Evolutionary conservation across 2,329 filamentous ascomycete species (phyloP), one percentile per base, ranked within the genome.

Genomic region (Akanthomyces uredinophilus): DNA sequence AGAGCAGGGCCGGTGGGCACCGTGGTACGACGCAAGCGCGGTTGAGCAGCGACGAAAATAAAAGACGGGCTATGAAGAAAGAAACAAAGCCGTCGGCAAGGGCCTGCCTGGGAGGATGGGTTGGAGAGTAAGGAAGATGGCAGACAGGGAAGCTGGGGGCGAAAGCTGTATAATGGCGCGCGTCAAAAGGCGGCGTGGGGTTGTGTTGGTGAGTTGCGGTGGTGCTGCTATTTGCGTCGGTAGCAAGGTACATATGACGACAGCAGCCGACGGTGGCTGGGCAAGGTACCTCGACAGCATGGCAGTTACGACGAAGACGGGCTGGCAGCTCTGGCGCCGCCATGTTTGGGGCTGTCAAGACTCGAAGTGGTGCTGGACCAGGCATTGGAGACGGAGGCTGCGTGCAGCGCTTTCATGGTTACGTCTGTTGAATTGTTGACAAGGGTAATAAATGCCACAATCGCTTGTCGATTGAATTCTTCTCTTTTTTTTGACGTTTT

Each of bases 121-220:
- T 60, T 53, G 39, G 49, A 46, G 57, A 60, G 29, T 16, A n/a
- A 41, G 24, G 44, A 18, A 53, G 39, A 53, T 43, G 57, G 20
- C 39, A 52, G 49, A 41, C 39, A 32, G 49, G 49, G 39, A 44
- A 53, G 57, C 57, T 60, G 57, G 57, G 57, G 57, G 57, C 57
- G 57, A 60, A 53, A 60, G 57, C 47, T 60, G 57, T 60, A 60
- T 60, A 60, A 60, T 60, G 57, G 57, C 57, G 57, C 57, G 57
- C 57, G 57, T 60, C 57, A 53, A 60, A 60, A 60, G 57, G 57
- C 57, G 57, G 57, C 49, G 57, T 60, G 49, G 57, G 57, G 57
- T 60, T 60, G 49, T 60, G 56, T 59, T 50, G 56, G 56, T 59
- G 56, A 58, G 55, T 49, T 47, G 44, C 22, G 43, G 50, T 55